phyloP scores from a whole-genome alignment of 495 filamentous ascomycete species.

The Monascus purpureus region DNA sequence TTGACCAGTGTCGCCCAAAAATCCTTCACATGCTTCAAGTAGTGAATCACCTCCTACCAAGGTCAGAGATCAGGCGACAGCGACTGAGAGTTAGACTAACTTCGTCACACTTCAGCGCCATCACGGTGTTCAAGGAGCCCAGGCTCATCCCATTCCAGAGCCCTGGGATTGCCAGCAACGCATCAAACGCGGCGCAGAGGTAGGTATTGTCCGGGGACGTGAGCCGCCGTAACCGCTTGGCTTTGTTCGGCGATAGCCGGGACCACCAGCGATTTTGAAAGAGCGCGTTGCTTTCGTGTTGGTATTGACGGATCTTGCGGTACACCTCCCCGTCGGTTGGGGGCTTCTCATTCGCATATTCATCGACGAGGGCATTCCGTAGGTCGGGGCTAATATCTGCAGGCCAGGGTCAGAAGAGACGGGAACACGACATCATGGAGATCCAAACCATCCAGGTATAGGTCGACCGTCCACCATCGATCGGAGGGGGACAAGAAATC shows the following conservation, averaged over 20 bases:
- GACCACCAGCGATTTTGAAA: constrained; percentile 7
- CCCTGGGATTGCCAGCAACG: constrained; percentile 11
- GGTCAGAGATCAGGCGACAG: too few relatives aligned
- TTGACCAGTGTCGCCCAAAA: constrained; percentile 5
- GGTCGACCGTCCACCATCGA: constrained; percentile 24
- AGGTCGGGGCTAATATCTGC: constrained; percentile 14
- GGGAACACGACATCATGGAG: background rate
- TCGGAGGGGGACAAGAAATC: constrained; percentile 12
- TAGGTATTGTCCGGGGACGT: constrained; percentile 4
- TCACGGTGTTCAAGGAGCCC: constrained; percentile 5
- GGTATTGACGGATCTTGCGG: constrained; percentile 16
- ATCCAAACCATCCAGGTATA: constrained; percentile 20
- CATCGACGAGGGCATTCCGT: constrained; percentile 10
- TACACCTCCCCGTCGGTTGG: constrained; percentile 18
- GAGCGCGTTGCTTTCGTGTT: constrained; percentile 5
- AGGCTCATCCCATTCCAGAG: constrained; percentile 17
- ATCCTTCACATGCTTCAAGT: constrained; percentile 7
- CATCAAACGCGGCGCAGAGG: constrained; percentile 11
- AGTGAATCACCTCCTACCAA: constrained; percentile 10
- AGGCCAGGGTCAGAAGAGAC: constrained; percentile 1
- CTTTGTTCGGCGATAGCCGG: constrained; percentile 5
- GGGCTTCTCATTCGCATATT: constrained; percentile 15
- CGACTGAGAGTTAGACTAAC: constrained; percentile 2
- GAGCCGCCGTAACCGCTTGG: constrained; percentile 5
- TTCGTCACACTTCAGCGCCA: constrained; percentile 10